Conservation (phyloP, 2,329 filamentous ascomycete genomes). For the Fusarium albosuccineum region DNA sequence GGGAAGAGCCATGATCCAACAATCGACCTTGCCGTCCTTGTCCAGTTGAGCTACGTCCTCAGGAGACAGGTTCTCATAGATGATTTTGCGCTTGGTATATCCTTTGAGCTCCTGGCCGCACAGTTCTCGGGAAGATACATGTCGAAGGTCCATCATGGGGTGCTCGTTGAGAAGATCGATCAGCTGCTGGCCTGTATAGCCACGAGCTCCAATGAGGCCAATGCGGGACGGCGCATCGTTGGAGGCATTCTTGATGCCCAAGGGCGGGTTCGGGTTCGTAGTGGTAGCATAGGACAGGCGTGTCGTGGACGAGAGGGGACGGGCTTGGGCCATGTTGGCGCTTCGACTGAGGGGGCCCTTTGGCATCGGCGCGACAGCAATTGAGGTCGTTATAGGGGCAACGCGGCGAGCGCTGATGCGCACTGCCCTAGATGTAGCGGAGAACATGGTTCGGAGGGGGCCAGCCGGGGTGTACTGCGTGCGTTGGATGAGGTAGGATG, state of each 20-base stretch:
- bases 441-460: too few relatives aligned
- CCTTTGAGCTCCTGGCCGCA: conserved; percentile 88
- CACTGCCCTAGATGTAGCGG: too few relatives aligned
- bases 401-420: too few relatives aligned
- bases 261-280: conserved; percentile 83
- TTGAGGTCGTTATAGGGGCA: too few relatives aligned
- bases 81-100: conserved; percentile 91
- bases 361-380: too few relatives aligned
- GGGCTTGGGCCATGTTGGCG: too few relatives aligned
- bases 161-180: conserved; percentile 89
- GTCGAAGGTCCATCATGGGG: conserved; percentile 87
- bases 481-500: too few relatives aligned
- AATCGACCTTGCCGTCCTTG: conserved; percentile 78
- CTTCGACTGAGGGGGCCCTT: too few relatives aligned
- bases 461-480: too few relatives aligned
- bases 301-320: too few relatives aligned
- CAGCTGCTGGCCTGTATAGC: conserved; percentile 93
- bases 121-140: conserved; percentile 95
- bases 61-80: conserved; percentile 88
- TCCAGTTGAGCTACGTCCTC: conserved; percentile 91
- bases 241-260: conserved; percentile 88
- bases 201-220: conserved; percentile 89
- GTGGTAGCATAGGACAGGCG: conserved; percentile 55
- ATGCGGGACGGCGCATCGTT: conserved; percentile 84
- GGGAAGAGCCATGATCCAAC: conserved; percentile 97